Evolutionary conservation across 257 asterid species (phyloP), one percentile per base, ranked within the genome.

Genomic region (Anisodus tanguticus): DNA sequence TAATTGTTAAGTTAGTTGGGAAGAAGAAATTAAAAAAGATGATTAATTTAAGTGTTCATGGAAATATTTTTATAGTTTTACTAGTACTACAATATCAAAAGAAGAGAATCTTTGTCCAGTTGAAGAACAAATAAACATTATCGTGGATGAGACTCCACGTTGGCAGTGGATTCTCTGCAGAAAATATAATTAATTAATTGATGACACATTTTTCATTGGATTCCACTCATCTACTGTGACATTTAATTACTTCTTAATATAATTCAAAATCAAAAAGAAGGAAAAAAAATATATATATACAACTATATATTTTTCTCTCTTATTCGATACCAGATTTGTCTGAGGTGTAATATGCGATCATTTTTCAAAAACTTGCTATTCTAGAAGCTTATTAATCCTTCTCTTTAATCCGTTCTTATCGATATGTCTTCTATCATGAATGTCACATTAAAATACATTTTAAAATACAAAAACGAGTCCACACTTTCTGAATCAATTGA

Each of bases 81-180:
- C 5, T 55, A 58, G 26, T 62, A 11, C 55, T 78, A 59, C 43
- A 82, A 68, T 47, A 79, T 39, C 35, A 87, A 39, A 64, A 78
- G 57, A 49, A 69, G 37, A 81, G 91, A 85, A 89, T 87, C 86
- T 87, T 87, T 85, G 91, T 89, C 91, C 59, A 59, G 35, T 63
- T 63, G 82, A 78, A 79, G 19, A 69, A 83, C 17, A 83, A 84
- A 19, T 26, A 72, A 81, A 88, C 53, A 83, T 81, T 60, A 41
- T 81, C 63, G 49, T 83, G 78, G 60, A 86, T 58, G 80, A 71
- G 84, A 57, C 89, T 86, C 86, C 66, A 74, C 11, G 84, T 67
- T 87, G 87, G 83, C 88, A 72, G 86, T 83, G 87, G 82, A 83
- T 89, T 89, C 88, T 83, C 90, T 81, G 83, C 53, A 26, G 60